Conservation (phyloP, 495 filamentous ascomycete species). For the Podospora didyma region DNA sequence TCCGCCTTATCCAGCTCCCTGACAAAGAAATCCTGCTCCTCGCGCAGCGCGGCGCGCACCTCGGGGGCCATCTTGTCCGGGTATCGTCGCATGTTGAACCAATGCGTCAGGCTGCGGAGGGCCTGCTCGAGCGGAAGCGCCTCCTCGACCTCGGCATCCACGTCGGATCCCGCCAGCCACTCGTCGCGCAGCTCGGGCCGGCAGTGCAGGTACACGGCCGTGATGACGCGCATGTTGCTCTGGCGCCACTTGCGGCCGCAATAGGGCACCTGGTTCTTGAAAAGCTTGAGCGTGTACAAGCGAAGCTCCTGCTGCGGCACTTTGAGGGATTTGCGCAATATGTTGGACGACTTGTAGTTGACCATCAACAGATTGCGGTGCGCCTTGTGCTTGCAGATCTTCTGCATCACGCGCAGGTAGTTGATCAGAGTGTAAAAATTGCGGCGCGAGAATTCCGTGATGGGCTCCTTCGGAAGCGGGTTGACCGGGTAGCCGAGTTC, state of each 20-base stretch:
- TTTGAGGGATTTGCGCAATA: slow-evolving; percentile 84
- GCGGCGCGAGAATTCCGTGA: slow-evolving; percentile 86
- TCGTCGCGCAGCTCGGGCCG: slow-evolving; percentile 89
- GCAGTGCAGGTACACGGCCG: slow-evolving; percentile 90
- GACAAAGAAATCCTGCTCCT: slow-evolving; percentile 86
- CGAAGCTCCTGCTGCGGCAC: slow-evolving; percentile 83
- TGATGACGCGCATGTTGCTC: slow-evolving; percentile 97
- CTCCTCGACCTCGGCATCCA: slow-evolving; percentile 90
- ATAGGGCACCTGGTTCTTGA: slow-evolving; percentile 97
- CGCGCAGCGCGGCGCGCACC: slow-evolving; percentile 57
- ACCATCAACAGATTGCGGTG: slow-evolving; percentile 91
- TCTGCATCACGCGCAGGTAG: slow-evolving; percentile 91
- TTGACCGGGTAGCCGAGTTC: slow-evolving; percentile 75
- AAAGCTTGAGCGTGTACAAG: slow-evolving; percentile 92
- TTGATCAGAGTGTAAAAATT: slow-evolving; percentile 94
- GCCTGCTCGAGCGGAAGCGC: slow-evolving; percentile 87
- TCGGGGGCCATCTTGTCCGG: slow-evolving; percentile 75
- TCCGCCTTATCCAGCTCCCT: slow-evolving; percentile 72
- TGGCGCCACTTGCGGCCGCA: slow-evolving; percentile 98
- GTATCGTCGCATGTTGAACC: slow-evolving; percentile 83
- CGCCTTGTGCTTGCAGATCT: slow-evolving; percentile 89
- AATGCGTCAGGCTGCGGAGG: slow-evolving; percentile 79
- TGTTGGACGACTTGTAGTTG: slow-evolving; percentile 87
- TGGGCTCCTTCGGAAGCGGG: slow-evolving; percentile 65
- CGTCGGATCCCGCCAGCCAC: slow-evolving; percentile 86